Evolutionary conservation across 2,329 filamentous ascomycete genomes (phyloP).

Genomic region (Rasamsonia emersonii): DNA sequence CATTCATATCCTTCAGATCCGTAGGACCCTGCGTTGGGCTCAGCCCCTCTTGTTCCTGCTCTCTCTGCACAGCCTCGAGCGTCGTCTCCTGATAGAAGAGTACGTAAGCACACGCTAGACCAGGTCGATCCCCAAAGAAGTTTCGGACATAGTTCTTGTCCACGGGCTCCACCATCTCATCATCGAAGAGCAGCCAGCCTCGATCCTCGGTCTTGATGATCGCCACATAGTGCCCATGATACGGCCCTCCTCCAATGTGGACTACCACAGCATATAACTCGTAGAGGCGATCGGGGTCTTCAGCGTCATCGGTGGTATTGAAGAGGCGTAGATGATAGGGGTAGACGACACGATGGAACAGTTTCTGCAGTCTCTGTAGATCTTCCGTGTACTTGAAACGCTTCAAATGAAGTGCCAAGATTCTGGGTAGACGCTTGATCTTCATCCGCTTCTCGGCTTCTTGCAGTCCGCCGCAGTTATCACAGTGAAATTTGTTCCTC

Average conservation of each 20-base stretch:
- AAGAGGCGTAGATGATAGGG: constrained; percentile 94
- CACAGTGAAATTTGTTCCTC: constrained; percentile 97
- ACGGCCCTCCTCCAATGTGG: constrained; percentile 92
- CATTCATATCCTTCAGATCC: constrained; percentile 36
- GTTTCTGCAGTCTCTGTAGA: constrained; percentile 82
- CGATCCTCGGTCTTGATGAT: constrained; percentile 96
- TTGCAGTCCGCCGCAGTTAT: constrained; percentile 90
- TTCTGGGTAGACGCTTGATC: constrained; percentile 86
- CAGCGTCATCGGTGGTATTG: constrained; percentile 92
- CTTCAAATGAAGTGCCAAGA: constrained; percentile 87
- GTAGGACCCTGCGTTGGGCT: constrained; percentile 34
- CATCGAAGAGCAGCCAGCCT: constrained; percentile 93
- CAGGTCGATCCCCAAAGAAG: constrained; percentile 90
- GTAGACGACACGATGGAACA: constrained; percentile 95
- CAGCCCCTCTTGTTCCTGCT: constrained; percentile 72
- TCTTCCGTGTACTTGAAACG: constrained; percentile 98
- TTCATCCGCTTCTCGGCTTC: constrained; percentile 99
- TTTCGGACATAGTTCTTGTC: constrained; percentile 94
- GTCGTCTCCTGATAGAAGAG: constrained; percentile 94
- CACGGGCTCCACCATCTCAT: constrained; percentile 97
- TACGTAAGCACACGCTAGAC: constrained; percentile 90
- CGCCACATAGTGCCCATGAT: constrained; percentile 95
- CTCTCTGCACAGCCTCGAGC: constrained; percentile 58
- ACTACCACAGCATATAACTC: constrained; percentile 96
- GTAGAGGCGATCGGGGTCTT: constrained; percentile 87